Evolutionary conservation across 805 yeast species (phyloP), one percentile per base, ranked within the genome.

Genomic region (Candida boleticola): DNA sequence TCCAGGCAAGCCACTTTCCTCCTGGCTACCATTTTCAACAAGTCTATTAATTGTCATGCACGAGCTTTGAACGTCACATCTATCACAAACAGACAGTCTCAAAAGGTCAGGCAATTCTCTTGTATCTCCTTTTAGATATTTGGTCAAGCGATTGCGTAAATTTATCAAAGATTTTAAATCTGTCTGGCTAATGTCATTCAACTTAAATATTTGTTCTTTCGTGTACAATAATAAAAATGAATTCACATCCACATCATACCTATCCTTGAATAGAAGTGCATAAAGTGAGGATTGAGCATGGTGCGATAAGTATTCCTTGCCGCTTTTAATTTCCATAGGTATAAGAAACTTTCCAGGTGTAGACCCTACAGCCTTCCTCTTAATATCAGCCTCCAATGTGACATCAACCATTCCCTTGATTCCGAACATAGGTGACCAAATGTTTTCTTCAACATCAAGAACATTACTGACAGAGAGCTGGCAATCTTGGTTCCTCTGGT

Each of bases 241-340:
- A 3, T 74, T 69, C 2, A 85, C 76, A 18, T 84, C 82, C 33
- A 85, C 64, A 30, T 80, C 83, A 58, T 92, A 92, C 20, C 95
- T 67, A 48, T 93, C 98, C 36, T 80, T 79, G 52, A 89, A 74
- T 43, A 93, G 63, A 13, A 92, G 63, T 0, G 95, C 81, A 56
- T 93, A 93, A 5, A 93, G 65, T 0, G 90, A 74, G 0, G 93
- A 84, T 59, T 93, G 99, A 0, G 95, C 96, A 39, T 85, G 80
- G 59, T 93, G 97, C 3, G 83, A 62, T 4, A 83, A 59, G 29
- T 80, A 71, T 36, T 77, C 79, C 25, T 72, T 63, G 0, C 98
- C 97, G 0, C 98, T 89, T 57, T 93, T 93, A 44, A 93, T 80
- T 58, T 93, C 99, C 65, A 93, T 68, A 0, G 97, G 98, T 1